Percentiles rank a stretch among this genome's conserved stretches.
Evolutionary conservation across 148 eudicot genomes (phyloP).

Genomic region (Arctostaphylos glauca): DNA sequence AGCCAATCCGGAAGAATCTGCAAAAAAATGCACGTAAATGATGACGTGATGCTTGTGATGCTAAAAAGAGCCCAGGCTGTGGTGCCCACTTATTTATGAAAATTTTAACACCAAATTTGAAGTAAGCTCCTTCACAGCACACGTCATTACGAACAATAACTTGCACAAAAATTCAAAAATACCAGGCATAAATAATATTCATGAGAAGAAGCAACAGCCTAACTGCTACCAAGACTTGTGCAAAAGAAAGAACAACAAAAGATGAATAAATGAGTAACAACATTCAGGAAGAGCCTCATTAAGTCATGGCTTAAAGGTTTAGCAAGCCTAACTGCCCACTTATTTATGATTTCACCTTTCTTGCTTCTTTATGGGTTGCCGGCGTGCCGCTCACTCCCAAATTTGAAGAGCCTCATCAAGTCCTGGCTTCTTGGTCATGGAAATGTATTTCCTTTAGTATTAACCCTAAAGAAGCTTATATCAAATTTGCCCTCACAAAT

Average conservation of each 20-base stretch:
- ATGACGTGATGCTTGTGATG: background rate
- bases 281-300: background rate
- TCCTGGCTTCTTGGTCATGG: background rate
- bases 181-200: background rate
- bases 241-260: background rate
- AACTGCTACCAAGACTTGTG: background rate
- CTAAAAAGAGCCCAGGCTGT: background rate
- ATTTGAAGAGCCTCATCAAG: background rate
- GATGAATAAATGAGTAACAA: background rate
- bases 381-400: background rate
- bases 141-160: background rate
- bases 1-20: constrained; percentile 88
- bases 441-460: background rate
- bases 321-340: background rate
- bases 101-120: background rate
- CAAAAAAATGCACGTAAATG: background rate
- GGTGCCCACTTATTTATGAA: background rate
- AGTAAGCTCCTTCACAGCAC: background rate
- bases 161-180: background rate
- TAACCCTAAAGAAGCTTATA: background rate
- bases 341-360: background rate
- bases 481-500: background rate
- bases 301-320: background rate
- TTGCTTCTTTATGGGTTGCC: background rate
- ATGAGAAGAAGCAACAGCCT: background rate